phyloP scores from a whole-genome alignment of 1,139 yeast species.

The Hyphopichia wangnamkhiaoensis region DNA sequence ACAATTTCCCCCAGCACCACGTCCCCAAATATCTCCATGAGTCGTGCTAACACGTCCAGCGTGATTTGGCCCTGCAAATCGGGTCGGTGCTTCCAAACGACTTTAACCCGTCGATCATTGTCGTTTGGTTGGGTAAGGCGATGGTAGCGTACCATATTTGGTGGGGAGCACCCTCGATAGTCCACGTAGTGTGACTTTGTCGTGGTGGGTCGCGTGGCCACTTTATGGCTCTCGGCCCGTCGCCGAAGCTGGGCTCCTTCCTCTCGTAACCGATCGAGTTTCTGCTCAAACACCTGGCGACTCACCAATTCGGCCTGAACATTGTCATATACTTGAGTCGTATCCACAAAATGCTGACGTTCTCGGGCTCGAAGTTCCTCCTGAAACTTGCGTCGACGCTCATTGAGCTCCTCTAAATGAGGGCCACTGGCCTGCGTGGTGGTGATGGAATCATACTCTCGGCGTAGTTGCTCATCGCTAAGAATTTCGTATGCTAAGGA shows the following conservation, averaged over 20 bases:
- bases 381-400: not conserved
- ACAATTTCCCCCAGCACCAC: constrained; percentile 20
- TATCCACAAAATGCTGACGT: not conserved
- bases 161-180: not conserved
- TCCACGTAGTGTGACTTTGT: constrained; percentile 7
- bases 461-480: constrained; percentile 26
- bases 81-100: constrained; percentile 48
- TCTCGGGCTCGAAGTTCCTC: not conserved
- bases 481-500: constrained; percentile 42
- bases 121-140: not conserved
- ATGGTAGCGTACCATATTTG: not conserved
- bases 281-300: constrained; percentile 1
- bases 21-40: constrained; percentile 52
- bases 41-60: constrained; percentile 29
- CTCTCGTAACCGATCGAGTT: constrained; percentile 28
- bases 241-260: constrained; percentile 23
- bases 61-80: constrained; percentile 34
- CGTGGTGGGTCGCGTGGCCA: constrained; percentile 21
- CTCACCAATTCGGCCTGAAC: constrained; percentile 4
- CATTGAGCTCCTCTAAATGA: not conserved
- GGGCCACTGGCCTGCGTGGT: no score
- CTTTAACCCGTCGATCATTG: constrained; percentile 15
- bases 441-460: constrained; percentile 40
- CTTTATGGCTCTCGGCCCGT: constrained; percentile 2
- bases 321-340: constrained; percentile 1